A percentile compares a stretch with the other conserved stretches of the same genome.
These are phyloP conservation scores for Schizochytrium sp. DNA, from an alignment of 108 stramenopile species.

Conservation along the genomic window DNA sequence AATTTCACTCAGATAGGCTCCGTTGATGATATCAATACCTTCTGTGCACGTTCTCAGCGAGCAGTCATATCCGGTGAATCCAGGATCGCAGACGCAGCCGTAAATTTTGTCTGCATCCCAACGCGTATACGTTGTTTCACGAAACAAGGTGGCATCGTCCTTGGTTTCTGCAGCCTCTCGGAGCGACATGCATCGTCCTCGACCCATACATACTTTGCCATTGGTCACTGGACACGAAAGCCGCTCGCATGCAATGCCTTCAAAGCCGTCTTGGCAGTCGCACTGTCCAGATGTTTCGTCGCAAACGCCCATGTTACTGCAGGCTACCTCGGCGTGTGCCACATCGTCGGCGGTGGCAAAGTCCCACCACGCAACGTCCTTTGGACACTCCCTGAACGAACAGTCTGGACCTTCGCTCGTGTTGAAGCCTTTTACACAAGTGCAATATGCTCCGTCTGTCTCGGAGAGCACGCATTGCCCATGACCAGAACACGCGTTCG, in stretches of 20 bases:
- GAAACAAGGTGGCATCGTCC: neutral
- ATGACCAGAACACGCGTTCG: conserved; percentile 2
- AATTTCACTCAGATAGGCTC: neutral
- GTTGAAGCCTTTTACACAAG: neutral
- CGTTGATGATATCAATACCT: conserved; percentile 27
- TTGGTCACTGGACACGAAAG: conserved; percentile 28
- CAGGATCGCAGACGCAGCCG: conserved; percentile 32
- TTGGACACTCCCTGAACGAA: conserved; percentile 35
- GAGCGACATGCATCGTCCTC: neutral
- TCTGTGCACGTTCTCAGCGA: conserved; percentile 31
- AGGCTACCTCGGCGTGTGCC: conserved; percentile 19
- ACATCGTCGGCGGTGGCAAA: conserved; percentile 20
- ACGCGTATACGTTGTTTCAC: neutral
- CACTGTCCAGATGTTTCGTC: conserved; percentile 25
- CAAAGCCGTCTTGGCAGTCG: conserved; percentile 37
- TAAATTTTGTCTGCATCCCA: conserved; percentile 40
- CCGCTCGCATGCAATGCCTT: conserved; percentile 41
- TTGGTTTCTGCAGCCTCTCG: neutral
- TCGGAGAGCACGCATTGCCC: neutral
- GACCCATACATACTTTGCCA: conserved; percentile 17
- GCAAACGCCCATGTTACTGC: conserved; percentile 27
- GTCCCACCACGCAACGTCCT: conserved; percentile 45
- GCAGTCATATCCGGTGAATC: conserved; percentile 24
- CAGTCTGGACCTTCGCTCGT: neutral
- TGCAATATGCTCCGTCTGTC: neutral